Base-by-base conservation (phyloP, 1,139 yeast species). In the Scheffersomyces illinoinensis region DNA sequence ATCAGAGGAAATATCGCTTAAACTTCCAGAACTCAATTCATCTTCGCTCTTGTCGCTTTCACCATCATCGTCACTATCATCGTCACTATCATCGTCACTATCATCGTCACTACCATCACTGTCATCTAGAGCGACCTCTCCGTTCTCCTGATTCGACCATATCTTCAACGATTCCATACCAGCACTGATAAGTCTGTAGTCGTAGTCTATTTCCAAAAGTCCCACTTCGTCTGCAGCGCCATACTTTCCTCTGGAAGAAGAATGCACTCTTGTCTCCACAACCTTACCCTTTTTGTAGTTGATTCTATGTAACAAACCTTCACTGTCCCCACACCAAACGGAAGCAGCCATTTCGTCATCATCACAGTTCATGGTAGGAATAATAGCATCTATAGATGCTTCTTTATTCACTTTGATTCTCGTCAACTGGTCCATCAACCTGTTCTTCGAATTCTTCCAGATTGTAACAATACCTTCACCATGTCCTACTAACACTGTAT, bases 401-500 rank as follows among this genome's bases (percentile, higher is more conserved):
- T 85, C 87, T 60, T 84, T 86, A 55, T 87, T 82, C 8, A 93
- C 81, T 62, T 88, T 86, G 20, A 93, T 84, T 59, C 98, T 80
- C n/a, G 91, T 84, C 57, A 92, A 81, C 72, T 93, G 98, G 72
- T 93, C 98, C 63, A 79, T 82, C 66, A 89, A 83, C 56, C 81
- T 82, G 68, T 89, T 90, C 70, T 85, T 85, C 51, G 85, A 80
- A 52, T 89, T 86, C 65, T 86, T 87, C 99, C 98, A 95, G n/a
- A 90, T 79, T 0, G 98, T 92, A 6, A 92, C 82, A n/a, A 92
- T 85, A 2, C 98, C 98, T 70, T 90, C 96, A 3, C 97, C 93
- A 87, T 93, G 93, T 67, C 93, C 87, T 0, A 90, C 90, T 21
- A 88, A 79, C 2, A 87, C 87, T 2, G 84, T 79, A 52, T 88